Evolutionary conservation across 441 rosid genomes (phyloP), one percentile per base, ranked within the genome.

Genomic region (Adansonia rubrostipa): DNA sequence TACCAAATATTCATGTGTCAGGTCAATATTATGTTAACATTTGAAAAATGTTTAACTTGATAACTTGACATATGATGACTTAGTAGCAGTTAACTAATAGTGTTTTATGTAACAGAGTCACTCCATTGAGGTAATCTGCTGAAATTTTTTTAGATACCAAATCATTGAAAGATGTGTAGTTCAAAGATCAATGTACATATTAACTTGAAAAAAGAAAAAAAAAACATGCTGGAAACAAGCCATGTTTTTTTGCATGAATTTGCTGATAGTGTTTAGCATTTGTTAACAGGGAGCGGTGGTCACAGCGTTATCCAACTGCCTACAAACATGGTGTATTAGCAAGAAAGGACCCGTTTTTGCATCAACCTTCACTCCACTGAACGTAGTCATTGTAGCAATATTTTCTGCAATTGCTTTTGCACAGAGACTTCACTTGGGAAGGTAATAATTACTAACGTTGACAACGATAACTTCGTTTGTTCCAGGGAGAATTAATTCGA

Each of bases 341-440:
- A 76, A 66, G 3, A 73, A 70, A 61, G 90, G 92, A 7, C 90
- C 86, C 2, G 87, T 87, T 62, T 85, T 87, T 47, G 79, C 73
- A 19, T 84, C 88, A 20, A 83, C 78, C 82, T 86, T 86, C 53
- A 78, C 74, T 78, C 88, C 89, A 2, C 56, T 86, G 44, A 61
- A 73, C 0, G 75, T 81, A 0, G 68, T 87, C 6, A 75, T 82
- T 4, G 90, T 86, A 4, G 89, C 74, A 56, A 77, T 85, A 40
- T 80, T 89, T 77, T 87, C 87, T 0, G 84, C 86, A 9, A 53
- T 86, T 72, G 87, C 78, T 42, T 87, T 85, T 54, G 86, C 87
- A 2, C 87, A 87, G 77, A 69, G 81, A 78, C 80, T 89, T 67
- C 88, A 80, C 74, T 53, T 82, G 45, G 82, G 89, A 48, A 86